phyloP scores from a whole-genome alignment of 2,329 filamentous ascomycete species.

The Stagonosporopsis vannaccii region DNA sequence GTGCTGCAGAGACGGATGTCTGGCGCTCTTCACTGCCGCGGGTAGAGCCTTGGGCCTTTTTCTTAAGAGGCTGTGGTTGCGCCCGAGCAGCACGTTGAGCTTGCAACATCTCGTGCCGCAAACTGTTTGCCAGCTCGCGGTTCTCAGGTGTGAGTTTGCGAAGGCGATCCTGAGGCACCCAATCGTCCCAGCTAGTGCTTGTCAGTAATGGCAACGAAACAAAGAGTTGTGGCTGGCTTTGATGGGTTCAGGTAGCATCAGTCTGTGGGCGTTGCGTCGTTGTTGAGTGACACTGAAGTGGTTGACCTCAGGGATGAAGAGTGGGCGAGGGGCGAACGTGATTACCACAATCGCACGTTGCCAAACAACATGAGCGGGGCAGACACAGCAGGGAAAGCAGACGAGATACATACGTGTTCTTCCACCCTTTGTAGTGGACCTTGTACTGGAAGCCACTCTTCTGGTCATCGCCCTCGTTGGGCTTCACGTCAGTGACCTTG shows the following conservation, averaged over 20 bases:
- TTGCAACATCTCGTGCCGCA: conserved; percentile 72
- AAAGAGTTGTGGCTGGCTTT: neutral
- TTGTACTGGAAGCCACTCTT: conserved; percentile 83
- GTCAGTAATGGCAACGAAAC: conserved; percentile 24
- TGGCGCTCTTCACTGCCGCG: conserved; percentile 81
- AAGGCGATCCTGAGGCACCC: conserved; percentile 92
- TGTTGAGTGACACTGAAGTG: conserved; percentile 22
- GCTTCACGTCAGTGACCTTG: conserved; percentile 83
- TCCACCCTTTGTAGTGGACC: conserved; percentile 99
- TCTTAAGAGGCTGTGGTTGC: conserved; percentile 58
- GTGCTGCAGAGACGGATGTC: conserved; percentile 62
- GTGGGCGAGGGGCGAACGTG: conserved; percentile 22
- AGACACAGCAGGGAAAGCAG: conserved; percentile 1
- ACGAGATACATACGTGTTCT: conserved; percentile 76
- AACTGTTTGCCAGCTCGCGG: conserved; percentile 80
- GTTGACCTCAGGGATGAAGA: conserved; percentile 11
- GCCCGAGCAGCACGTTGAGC: conserved; percentile 59
- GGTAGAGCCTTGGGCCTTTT: conserved; percentile 66
- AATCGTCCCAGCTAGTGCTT: conserved; percentile 84
- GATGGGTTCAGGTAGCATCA: neutral
- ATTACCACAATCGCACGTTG: conserved; percentile 1
- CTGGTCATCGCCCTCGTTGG: conserved; percentile 68
- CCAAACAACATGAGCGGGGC: neutral
- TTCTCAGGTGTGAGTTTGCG: conserved; percentile 96
- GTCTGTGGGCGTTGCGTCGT: neutral